A percentile compares a stretch with the other conserved stretches of the same genome.
These are phyloP conservation scores for Chytriomyces sp. DNA, from an alignment of 192 early-diverging fungal species.

Conservation along the genomic window DNA sequence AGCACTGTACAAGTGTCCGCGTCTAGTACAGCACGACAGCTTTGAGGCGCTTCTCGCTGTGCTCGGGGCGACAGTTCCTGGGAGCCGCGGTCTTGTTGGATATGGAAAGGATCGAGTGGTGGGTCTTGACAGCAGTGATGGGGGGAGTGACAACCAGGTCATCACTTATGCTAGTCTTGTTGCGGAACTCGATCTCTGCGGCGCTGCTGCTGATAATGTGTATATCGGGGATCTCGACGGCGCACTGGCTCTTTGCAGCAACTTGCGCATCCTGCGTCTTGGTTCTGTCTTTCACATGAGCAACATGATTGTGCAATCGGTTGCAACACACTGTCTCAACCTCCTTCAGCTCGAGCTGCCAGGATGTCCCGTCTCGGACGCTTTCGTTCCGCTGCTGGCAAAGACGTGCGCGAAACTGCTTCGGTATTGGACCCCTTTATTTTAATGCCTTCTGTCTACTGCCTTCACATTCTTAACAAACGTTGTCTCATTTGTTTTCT, in stretches of 20 bases:
- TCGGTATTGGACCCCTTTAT: slow-evolving; percentile 20
- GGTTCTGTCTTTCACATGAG: slow-evolving; percentile 61
- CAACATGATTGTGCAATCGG: slow-evolving; percentile 52
- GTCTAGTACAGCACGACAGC: slow-evolving; percentile 45
- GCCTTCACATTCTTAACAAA: neutral
- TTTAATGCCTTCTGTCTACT: neutral
- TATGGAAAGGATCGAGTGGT: too few species aligned
- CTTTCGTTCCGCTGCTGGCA: slow-evolving; percentile 51
- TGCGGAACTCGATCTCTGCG: slow-evolving; percentile 53
- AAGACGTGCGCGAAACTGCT: slow-evolving; percentile 49
- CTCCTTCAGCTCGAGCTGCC: slow-evolving; percentile 57
- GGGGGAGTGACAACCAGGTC: too few species aligned
- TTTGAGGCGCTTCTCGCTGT: slow-evolving; percentile 52
- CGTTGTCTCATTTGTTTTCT: neutral
- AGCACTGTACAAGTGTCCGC: slow-evolving; percentile 54
- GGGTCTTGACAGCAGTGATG: too few species aligned
- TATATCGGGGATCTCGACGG: slow-evolving; percentile 62
- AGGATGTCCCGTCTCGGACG: slow-evolving; percentile 61
- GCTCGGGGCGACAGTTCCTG: slow-evolving; percentile 39
- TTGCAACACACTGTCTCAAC: slow-evolving; percentile 46
- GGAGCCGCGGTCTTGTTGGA: slow-evolving; percentile 5
- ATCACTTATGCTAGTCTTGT: slow-evolving; percentile 51
- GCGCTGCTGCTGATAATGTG: slow-evolving; percentile 57
- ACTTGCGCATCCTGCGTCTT: slow-evolving; percentile 51
- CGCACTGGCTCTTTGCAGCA: slow-evolving; percentile 37